Evolutionary conservation across 805 yeast genomes (phyloP).

Genomic region (Yamadazyma philogaea): DNA sequence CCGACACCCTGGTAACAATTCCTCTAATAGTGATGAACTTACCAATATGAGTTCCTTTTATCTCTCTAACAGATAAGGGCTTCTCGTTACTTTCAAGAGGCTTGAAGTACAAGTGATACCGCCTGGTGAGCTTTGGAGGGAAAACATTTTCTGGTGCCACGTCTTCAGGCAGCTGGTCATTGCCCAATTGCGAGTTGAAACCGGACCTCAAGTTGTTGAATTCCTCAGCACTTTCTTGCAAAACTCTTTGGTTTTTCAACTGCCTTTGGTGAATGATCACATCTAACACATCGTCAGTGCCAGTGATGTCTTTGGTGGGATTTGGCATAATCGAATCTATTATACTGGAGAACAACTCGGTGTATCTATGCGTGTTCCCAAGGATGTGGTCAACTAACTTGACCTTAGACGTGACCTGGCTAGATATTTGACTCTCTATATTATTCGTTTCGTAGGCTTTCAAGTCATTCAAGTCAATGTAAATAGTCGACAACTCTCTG

Average conservation of each 20-base stretch:
- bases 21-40: slow-evolving; percentile 88
- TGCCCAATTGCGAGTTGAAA: slow-evolving; percentile 15
- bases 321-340: slow-evolving; percentile 82
- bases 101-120: slow-evolving; percentile 82
- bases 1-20: slow-evolving; percentile 91
- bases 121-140: slow-evolving; percentile 81
- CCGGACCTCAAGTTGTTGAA: slow-evolving; percentile 36
- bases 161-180: slow-evolving; percentile 8
- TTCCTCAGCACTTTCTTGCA: slow-evolving; percentile 66
- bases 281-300: slow-evolving; percentile 87
- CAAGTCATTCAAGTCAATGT: slow-evolving; percentile 82
- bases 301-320: slow-evolving; percentile 76
- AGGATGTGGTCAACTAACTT: slow-evolving; percentile 55
- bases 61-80: slow-evolving; percentile 84
- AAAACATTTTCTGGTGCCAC: slow-evolving; percentile 49
- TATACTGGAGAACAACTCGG: slow-evolving; percentile 70
- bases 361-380: slow-evolving; percentile 74
- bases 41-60: slow-evolving; percentile 81
- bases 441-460: slow-evolving; percentile 59
- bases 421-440: slow-evolving; percentile 15
- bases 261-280: slow-evolving; percentile 88
- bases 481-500: slow-evolving; percentile 66
- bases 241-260: slow-evolving; percentile 71
- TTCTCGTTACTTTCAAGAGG: slow-evolving; percentile 59
- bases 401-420: slow-evolving; percentile 7